phyloP scores from a whole-genome alignment of 208 protist species.

The Acanthamoeba castellanii region DNA sequence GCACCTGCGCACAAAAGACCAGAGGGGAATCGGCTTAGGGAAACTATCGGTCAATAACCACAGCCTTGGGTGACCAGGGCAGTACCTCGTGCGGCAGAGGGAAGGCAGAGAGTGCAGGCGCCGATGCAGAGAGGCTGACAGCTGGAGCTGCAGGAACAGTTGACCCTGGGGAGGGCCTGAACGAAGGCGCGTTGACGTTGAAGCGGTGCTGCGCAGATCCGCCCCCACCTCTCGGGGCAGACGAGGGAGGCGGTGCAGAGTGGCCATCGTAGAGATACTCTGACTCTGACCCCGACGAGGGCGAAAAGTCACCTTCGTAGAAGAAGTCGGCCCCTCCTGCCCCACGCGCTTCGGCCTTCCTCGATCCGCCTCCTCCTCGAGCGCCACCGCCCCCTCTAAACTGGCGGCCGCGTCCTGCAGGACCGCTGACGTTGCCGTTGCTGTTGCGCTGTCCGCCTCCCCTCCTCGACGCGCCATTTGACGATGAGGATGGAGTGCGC shows the following conservation, averaged over 20 bases:
- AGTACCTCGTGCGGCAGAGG: background rate
- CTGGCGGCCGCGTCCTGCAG: background rate
- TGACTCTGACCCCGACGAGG: background rate
- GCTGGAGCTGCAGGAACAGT: background rate
- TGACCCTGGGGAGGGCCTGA: background rate
- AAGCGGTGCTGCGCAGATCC: constrained; percentile 7
- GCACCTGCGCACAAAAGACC: background rate
- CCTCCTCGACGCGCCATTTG: background rate
- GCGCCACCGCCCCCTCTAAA: background rate
- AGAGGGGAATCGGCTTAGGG: background rate
- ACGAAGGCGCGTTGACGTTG: constrained; percentile 38
- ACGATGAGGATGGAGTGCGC: background rate
- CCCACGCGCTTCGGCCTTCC: background rate
- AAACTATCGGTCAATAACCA: background rate
- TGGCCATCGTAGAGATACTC: background rate
- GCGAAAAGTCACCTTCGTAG: constrained; percentile 1
- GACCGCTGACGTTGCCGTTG: background rate
- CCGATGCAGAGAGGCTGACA: background rate
- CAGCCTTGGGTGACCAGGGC: background rate
- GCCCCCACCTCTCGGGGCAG: background rate
- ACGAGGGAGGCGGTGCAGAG: background rate
- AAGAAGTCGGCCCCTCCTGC: background rate
- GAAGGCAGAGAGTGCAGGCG: background rate
- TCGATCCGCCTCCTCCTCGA: background rate
- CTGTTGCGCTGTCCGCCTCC: background rate